A percentile compares a stretch with the other conserved stretches of the same genome.
Conservation (phyloP, 441 rosid genomes). For the Eruca vesicaria region DNA sequence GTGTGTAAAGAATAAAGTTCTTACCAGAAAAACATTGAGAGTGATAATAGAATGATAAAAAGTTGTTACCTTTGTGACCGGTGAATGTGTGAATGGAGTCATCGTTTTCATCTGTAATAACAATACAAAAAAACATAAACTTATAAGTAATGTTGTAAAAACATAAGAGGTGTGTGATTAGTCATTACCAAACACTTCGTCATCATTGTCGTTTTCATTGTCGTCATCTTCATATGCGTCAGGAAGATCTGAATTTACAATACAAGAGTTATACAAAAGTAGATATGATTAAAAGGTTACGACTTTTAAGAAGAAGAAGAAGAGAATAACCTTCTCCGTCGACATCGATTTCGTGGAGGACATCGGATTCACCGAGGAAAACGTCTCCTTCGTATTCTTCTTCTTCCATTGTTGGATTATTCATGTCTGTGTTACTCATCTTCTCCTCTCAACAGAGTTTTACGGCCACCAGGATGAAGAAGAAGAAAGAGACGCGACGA, state of each 20-base stretch:
- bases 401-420: conserved; percentile 38
- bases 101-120: conserved; percentile 54
- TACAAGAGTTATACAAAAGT: not conserved
- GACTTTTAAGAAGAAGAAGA: not conserved
- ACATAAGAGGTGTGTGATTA: not conserved
- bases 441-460: not conserved
- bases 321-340: conserved; percentile 66
- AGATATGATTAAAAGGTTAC: not conserved
- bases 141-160: not conserved
- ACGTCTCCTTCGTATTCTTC: conserved; percentile 48
- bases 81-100: conserved; percentile 88
- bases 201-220: conserved; percentile 27
- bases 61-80: conserved; percentile 65
- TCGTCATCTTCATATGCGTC: conserved; percentile 63
- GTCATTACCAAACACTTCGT: conserved; percentile 44
- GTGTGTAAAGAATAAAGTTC: not conserved
- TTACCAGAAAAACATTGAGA: not conserved
- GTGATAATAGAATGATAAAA: not conserved
- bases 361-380: conserved; percentile 75
- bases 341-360: conserved; percentile 58
- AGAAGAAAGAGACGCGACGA: not conserved
- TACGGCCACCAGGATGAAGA: not conserved
- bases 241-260: conserved; percentile 57
- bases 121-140: not conserved
- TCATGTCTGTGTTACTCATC: conserved; percentile 38